These are phyloP conservation scores for Phaeosphaeriaceae sp. DNA, from an alignment of 2,329 filamentous ascomycete species.

Conservation along the genomic window DNA sequence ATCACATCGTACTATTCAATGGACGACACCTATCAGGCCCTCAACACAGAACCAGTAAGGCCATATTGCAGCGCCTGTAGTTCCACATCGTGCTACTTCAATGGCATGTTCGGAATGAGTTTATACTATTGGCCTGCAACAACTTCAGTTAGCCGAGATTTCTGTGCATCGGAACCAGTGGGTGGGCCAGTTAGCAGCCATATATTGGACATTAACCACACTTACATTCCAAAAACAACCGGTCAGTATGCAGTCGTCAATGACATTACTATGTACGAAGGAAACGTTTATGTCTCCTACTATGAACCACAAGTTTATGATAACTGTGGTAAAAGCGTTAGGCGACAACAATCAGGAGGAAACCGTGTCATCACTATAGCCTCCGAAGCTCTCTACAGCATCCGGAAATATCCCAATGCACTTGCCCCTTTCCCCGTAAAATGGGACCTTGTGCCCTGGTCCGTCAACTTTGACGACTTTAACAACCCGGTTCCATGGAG, in stretches of 20 bases:
- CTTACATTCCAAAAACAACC: constrained; percentile 20
- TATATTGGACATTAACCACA: constrained; percentile 14
- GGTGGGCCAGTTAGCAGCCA: constrained; percentile 7
- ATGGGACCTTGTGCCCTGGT: constrained; percentile 10
- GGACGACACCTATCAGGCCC: background rate
- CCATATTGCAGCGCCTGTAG: constrained; percentile 22
- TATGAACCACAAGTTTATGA: constrained; percentile 16
- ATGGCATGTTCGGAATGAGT: constrained; percentile 12
- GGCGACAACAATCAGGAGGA: background rate
- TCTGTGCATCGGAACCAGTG: constrained; percentile 17
- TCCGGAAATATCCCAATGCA: constrained; percentile 18
- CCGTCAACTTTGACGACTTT: constrained; percentile 24
- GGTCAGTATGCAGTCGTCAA: constrained; percentile 22
- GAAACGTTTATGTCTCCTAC: constrained; percentile 24
- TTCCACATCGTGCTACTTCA: constrained; percentile 20
- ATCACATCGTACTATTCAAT: constrained; percentile 8
- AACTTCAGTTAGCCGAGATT: constrained; percentile 14
- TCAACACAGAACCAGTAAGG: background rate
- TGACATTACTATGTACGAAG: constrained; percentile 21
- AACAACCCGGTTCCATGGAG: constrained; percentile 18
- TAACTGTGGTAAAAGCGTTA: constrained; percentile 14
- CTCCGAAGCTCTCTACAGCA: constrained; percentile 18
- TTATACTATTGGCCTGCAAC: constrained; percentile 24
- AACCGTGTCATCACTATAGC: constrained; percentile 21
- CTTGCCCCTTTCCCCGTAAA: constrained; percentile 2